These are phyloP conservation scores for Elaeis guineensis DNA, from an alignment of 176 grass and related monocot species.

Conservation along the genomic window DNA sequence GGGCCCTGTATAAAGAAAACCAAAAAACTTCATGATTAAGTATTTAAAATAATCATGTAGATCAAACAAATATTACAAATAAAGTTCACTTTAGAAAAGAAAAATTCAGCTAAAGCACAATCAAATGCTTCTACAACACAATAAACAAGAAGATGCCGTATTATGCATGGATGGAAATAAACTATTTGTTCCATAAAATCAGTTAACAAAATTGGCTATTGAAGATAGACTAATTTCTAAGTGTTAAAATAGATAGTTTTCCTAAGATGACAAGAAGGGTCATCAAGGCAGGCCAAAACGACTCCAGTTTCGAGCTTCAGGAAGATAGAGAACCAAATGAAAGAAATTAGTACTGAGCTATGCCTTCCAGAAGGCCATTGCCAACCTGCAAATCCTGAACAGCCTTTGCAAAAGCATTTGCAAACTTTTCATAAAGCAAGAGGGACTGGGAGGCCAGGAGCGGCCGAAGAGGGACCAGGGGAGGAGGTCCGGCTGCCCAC, in stretches of 20 bases:
- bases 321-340: neutral
- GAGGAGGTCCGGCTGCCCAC: too few species aligned
- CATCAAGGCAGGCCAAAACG: too few species aligned
- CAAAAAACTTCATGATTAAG: constrained; percentile 10
- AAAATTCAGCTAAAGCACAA: neutral
- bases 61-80: constrained; percentile 3
- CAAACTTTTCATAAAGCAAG: constrained; percentile 95
- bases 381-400: constrained; percentile 91
- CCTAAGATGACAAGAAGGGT: too few species aligned
- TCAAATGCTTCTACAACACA: neutral
- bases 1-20: constrained; percentile 58
- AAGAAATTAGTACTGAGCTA: constrained; percentile 43
- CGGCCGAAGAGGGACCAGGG: too few species aligned
- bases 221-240: too few species aligned
- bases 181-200: too few species aligned
- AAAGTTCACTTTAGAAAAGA: neutral
- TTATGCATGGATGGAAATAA: too few species aligned
- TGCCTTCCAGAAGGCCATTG: constrained; percentile 73
- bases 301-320: too few species aligned
- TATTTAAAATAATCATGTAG: constrained; percentile 8
- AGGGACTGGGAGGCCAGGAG: too few species aligned
- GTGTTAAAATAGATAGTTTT: too few species aligned
- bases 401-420: constrained; percentile 78
- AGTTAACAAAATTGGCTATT: too few species aligned
- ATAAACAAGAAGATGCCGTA: too few species aligned